These are phyloP conservation scores for Iberis pinnata DNA, from an alignment of 345 rosid genomes.

Conservation along the genomic window DNA sequence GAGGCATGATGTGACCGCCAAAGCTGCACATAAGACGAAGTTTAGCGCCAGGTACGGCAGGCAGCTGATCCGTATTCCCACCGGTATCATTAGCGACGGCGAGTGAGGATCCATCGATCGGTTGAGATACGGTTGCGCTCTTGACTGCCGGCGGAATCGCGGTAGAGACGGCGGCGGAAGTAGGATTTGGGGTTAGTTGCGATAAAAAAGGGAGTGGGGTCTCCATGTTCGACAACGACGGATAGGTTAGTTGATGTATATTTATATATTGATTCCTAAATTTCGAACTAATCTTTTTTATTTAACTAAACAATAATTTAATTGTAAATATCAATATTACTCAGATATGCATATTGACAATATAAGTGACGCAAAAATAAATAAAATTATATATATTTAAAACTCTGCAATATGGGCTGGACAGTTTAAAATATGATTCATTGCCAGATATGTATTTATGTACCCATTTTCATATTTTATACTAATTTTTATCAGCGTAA, in stretches of 20 bases:
- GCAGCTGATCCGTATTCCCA: conserved; percentile 36
- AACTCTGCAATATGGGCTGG: conserved; percentile 6
- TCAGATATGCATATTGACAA: no score
- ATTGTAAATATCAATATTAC: neutral
- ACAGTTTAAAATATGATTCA: conserved; percentile 6
- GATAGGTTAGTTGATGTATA: conserved; percentile 6
- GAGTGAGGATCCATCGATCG: conserved; percentile 51
- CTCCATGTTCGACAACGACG: conserved; percentile 27
- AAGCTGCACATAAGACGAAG: conserved; percentile 89
- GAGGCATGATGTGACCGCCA: conserved; percentile 85
- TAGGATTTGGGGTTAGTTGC: conserved; percentile 18
- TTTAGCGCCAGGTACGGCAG: conserved; percentile 50
- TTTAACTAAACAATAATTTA: neutral
- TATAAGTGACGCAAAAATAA: no score
- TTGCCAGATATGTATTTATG: conserved; percentile 4
- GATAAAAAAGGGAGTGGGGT: conserved; percentile 26
- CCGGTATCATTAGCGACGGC: conserved; percentile 31
- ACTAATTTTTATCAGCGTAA: conserved; percentile 2
- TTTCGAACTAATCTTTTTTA: neutral
- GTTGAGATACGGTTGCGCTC: conserved; percentile 25
- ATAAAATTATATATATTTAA: no score
- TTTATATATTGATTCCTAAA: neutral
- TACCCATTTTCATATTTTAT: conserved; percentile 5
- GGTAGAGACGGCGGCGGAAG: conserved; percentile 14
- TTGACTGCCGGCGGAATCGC: conserved; percentile 27